Base-by-base conservation (phyloP, 192 early-diverging fungal species). In the Entophlyctis luteolus region DNA sequence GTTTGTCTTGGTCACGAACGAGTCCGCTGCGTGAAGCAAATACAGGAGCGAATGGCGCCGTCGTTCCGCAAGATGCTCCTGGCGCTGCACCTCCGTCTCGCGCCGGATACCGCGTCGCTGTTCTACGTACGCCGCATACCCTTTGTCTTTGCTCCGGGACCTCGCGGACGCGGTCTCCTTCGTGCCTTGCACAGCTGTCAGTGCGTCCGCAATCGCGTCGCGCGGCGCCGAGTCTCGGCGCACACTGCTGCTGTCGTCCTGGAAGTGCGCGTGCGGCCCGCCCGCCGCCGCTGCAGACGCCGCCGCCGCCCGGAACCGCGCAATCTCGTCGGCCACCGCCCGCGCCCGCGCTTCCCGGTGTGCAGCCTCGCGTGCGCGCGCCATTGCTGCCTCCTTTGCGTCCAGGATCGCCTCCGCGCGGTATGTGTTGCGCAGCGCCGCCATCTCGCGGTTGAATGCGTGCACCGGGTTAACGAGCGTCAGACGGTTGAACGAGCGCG, bases 321-420 rank as follows among this genome's bases (percentile, higher is more conserved):
- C 25, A 49, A 63, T 63, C 47, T 63, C 60, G n/a, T 8, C 22
- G 5, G 10, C 27, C 46, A 63, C 18, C 18, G n/a, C 18, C 46
- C 5, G 32, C 6, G 25, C 42, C 8, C 18, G 27, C 10, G 47
- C 60, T 2, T 3, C 27, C 20, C 47, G 60, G 25, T 48, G 32
- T 5, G 18, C 25, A 10, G 46, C 46, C 46, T 49, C 8, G 31
- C 3, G 5, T 48, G n/a, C n/a, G 39, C 5, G 16, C 47, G 10
- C 46, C 60, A 49, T 46, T 5, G 60, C 60, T 32, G 60, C 60
- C 47, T 63, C 60, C 60, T 63, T 63, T 8, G 46, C 46, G 35
- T 63, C 60, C 0, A 63, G 47, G 20, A 63, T 8, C 45, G 60
- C 60, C 14, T 47, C 18, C 10, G 22, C 60, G 20, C 47, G 25